These are phyloP conservation scores for Dictyostelium capitatum DNA, from an alignment of 78 protist genomes.

Conservation along the genomic window DNA sequence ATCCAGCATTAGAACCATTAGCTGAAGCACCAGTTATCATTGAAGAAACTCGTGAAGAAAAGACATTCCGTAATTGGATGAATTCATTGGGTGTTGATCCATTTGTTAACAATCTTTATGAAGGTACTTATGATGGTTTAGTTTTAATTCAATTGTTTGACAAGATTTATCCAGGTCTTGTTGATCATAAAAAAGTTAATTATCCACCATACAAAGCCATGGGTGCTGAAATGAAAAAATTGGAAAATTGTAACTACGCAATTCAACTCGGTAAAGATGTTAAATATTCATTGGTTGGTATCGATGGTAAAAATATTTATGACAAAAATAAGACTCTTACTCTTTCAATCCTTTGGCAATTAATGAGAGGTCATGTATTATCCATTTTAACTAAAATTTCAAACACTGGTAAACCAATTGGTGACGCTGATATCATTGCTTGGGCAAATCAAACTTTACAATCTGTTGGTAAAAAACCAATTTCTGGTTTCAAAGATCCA, in stretches of 20 bases:
- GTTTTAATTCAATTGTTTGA: slow-evolving; percentile 93
- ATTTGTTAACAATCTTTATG: slow-evolving; percentile 89
- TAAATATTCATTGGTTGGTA: slow-evolving; percentile 83
- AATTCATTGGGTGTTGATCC: slow-evolving; percentile 95
- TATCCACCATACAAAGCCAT: slow-evolving; percentile 80
- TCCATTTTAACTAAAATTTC: slow-evolving; percentile 55
- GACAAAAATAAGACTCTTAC: slow-evolving; percentile 80
- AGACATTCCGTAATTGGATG: slow-evolving; percentile 96
- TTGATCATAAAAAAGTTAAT: slow-evolving; percentile 86
- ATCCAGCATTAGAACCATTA: slow-evolving; percentile 91
- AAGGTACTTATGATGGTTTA: slow-evolving; percentile 93
- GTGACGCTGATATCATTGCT: slow-evolving; percentile 84
- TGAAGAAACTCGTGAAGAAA: slow-evolving; percentile 96
- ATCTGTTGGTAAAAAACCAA: slow-evolving; percentile 45
- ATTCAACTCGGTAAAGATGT: slow-evolving; percentile 66
- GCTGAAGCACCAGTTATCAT: slow-evolving; percentile 65
- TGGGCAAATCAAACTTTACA: slow-evolving; percentile 86
- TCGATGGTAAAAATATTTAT: slow-evolving; percentile 84
- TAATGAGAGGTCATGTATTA: slow-evolving; percentile 90
- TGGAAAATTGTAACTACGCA: slow-evolving; percentile 91
- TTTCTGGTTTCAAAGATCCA: slow-evolving; percentile 87
- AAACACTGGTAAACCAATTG: slow-evolving; percentile 80
- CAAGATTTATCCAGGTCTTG: slow-evolving; percentile 93
- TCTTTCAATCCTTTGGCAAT: slow-evolving; percentile 88
- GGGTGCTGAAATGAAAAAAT: slow-evolving; percentile 79